A percentile compares a stretch with the other conserved stretches of the same genome.
These are phyloP conservation scores for Volutella citrinella DNA, from an alignment of 2,329 filamentous ascomycete genomes.

Conservation along the genomic window DNA sequence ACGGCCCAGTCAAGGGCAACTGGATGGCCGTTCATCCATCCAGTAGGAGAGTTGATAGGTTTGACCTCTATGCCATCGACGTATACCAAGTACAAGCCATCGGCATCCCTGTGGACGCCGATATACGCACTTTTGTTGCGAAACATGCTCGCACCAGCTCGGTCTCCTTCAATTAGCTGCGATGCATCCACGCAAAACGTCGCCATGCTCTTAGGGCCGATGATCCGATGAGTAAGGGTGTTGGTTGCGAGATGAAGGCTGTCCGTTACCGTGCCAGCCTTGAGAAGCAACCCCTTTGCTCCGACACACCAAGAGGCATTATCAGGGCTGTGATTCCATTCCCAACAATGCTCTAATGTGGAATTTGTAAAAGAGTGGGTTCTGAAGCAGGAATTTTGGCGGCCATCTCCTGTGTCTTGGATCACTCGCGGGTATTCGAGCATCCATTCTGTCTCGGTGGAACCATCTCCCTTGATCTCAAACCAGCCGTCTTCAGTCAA, in stretches of 20 bases:
- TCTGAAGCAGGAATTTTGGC: not conserved
- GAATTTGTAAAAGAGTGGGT: conserved; percentile 25
- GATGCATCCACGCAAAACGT: not conserved
- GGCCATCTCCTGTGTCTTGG: not conserved
- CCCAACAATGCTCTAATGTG: conserved; percentile 44
- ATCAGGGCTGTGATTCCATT: conserved; percentile 61
- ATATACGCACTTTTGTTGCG: conserved; percentile 4
- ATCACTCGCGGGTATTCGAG: conserved; percentile 7
- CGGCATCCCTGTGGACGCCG: not conserved
- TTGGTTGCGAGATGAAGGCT: conserved; percentile 44
- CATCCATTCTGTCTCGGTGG: conserved; percentile 38
- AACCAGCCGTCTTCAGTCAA: conserved; percentile 47
- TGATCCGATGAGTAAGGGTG: not conserved
- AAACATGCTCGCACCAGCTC: conserved; percentile 2
- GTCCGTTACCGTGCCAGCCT: conserved; percentile 44
- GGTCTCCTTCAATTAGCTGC: conserved; percentile 1
- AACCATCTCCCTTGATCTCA: conserved; percentile 34
- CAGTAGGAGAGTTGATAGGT: not conserved
- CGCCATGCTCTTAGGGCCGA: not conserved
- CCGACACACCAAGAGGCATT: conserved; percentile 38
- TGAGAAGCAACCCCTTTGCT: conserved; percentile 35
- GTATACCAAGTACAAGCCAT: not conserved
- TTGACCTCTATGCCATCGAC: not conserved
- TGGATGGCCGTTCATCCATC: not conserved
- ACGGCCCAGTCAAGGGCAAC: not conserved